Conservation (phyloP, 768 basidiomycete genomes). For the Leccinellum luteum region DNA sequence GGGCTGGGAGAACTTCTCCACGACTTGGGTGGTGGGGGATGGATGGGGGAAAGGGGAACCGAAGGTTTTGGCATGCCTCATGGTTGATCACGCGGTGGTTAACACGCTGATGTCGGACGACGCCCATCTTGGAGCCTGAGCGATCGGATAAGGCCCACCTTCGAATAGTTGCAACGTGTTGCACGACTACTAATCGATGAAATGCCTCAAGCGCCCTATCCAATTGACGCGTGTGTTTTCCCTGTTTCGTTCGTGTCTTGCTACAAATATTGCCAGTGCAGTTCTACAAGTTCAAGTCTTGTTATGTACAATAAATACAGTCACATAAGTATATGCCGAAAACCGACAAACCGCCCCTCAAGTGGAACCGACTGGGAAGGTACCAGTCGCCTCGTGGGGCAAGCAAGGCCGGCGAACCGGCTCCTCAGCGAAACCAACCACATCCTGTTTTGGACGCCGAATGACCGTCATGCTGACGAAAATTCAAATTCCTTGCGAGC, state of each 20-base stretch:
- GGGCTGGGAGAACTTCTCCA: slow-evolving; percentile 3
- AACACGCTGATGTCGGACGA: slow-evolving; percentile 10
- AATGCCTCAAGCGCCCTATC: neutral
- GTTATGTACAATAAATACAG: no score
- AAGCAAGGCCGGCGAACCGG: slow-evolving; percentile 12
- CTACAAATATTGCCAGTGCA: no score
- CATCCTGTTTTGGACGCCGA: neutral
- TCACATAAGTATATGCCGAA: no score
- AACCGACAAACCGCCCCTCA: no score
- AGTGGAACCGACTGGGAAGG: no score
- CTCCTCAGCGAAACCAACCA: neutral
- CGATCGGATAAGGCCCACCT: slow-evolving; percentile 7
- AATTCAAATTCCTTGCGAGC: neutral
- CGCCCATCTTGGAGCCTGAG: neutral
- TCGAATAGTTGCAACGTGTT: slow-evolving; percentile 14
- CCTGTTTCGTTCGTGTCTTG: no score
- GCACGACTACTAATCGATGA: slow-evolving; percentile 3
- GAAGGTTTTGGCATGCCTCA: slow-evolving; percentile 17
- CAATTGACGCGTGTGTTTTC: no score
- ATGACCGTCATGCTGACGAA: neutral
- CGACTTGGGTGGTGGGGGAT: slow-evolving; percentile 5
- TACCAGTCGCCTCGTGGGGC: slow-evolving; percentile 16
- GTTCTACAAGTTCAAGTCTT: no score
- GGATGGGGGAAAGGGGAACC: neutral
- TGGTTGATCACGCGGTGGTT: slow-evolving; percentile 21